Evolutionary conservation across 139 green algal species (phyloP).

Genomic region (Chlamydomonas sp.): DNA sequence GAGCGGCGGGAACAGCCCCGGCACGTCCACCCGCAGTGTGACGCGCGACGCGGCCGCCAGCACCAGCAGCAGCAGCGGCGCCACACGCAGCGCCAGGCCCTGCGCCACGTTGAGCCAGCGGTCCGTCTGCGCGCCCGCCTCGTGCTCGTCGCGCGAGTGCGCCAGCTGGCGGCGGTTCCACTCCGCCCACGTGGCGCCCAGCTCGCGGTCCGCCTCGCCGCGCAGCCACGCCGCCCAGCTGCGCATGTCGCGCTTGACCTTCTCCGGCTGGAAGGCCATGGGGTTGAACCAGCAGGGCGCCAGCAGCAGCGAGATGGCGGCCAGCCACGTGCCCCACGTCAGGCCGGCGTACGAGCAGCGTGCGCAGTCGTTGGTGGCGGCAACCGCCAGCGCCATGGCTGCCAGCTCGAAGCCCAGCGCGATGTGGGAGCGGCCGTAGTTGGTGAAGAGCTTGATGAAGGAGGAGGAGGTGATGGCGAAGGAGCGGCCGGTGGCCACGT

Average conservation of each 20-base stretch:
- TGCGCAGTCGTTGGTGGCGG: conserved; percentile 22
- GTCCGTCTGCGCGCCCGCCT: conserved; percentile 36
- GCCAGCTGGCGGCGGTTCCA: conserved; percentile 53
- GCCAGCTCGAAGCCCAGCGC: conserved; percentile 76
- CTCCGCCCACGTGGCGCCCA: conserved; percentile 44
- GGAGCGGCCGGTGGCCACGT: conserved; percentile 77
- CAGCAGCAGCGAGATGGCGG: conserved; percentile 70
- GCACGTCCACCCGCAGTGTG: conserved; percentile 25
- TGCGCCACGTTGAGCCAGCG: conserved; percentile 33
- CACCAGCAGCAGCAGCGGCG: conserved; percentile 36
- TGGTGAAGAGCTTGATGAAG: conserved; percentile 70
- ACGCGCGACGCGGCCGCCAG: conserved; percentile 47
- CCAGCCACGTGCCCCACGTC: conserved; percentile 77
- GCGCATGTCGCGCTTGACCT: conserved; percentile 45
- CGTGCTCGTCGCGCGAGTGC: conserved; percentile 46
- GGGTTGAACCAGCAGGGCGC: conserved; percentile 79
- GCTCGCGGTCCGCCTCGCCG: conserved; percentile 54
- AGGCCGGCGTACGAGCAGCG: conserved; percentile 35
- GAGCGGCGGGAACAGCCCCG: neutral
- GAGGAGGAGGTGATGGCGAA: conserved; percentile 81
- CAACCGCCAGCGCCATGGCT: conserved; percentile 16
- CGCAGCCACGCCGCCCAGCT: conserved; percentile 37
- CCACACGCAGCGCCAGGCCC: conserved; percentile 5
- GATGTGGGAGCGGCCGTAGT: conserved; percentile 76
- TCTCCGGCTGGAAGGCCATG: conserved; percentile 36